Conservation (phyloP, 495 filamentous ascomycete genomes). For the Cairneyella variabilis region DNA sequence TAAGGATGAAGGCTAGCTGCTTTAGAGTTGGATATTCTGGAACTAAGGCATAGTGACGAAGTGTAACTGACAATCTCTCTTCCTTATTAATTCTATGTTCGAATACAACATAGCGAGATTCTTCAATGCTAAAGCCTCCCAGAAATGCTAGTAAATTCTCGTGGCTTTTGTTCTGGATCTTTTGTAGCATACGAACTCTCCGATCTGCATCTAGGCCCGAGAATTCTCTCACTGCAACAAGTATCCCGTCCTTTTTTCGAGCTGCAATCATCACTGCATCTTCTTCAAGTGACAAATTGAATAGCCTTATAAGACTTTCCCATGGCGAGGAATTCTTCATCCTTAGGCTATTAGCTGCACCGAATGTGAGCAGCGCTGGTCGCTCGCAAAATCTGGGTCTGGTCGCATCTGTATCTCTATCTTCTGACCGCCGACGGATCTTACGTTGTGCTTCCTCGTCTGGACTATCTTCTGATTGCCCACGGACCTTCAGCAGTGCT, state of each 20-base stretch:
- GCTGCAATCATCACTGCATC: conserved; percentile 1
- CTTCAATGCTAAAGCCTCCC: conserved; percentile 9
- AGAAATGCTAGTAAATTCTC: conserved; percentile 2
- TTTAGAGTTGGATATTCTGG: neutral
- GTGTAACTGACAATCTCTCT: conserved; percentile 4
- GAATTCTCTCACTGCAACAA: conserved; percentile 3
- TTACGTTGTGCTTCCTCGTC: neutral
- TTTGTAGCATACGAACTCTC: neutral
- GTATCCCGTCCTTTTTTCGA: neutral
- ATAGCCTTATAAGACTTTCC: neutral
- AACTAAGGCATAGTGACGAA: conserved; percentile 1
- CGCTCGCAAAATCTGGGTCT: neutral
- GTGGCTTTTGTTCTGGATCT: neutral
- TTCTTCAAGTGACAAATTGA: neutral
- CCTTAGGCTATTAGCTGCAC: neutral
- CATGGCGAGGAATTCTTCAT: neutral
- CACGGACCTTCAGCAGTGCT: neutral
- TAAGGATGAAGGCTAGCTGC: neutral
- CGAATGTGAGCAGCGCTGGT: neutral
- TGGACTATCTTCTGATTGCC: neutral
- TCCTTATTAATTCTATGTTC: conserved; percentile 13
- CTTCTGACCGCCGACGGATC: neutral
- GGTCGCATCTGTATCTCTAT: neutral
- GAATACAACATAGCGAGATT: conserved; percentile 11
- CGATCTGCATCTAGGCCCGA: neutral